Conservation (phyloP, 805 yeast genomes). For the Yarrowia sp. region DNA sequence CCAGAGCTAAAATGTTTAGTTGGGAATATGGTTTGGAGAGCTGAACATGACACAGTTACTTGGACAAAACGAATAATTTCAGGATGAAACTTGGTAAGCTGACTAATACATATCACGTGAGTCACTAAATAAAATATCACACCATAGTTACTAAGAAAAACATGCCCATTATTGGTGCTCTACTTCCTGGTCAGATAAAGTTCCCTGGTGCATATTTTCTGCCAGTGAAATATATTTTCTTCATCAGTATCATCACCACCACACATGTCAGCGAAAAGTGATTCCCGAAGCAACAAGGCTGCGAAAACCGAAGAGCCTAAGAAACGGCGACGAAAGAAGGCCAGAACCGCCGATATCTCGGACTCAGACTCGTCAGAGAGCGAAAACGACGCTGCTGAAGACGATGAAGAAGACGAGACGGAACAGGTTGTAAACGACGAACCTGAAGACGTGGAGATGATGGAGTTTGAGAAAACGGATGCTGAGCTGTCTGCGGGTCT, state of each 20-base stretch:
- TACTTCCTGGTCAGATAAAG: background rate
- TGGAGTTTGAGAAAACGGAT: conserved; percentile 31
- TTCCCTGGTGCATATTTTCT: background rate
- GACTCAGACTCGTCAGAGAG: conserved; percentile 30
- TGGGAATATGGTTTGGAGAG: too few relatives aligned
- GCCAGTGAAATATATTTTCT: background rate
- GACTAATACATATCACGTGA: too few relatives aligned
- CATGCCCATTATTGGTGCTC: background rate
- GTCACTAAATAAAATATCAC: too few relatives aligned
- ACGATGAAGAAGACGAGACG: background rate
- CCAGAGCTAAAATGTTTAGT: too few relatives aligned
- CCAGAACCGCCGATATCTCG: conserved; percentile 33
- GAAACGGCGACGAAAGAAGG: conserved; percentile 35
- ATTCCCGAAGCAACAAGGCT: conserved; percentile 16
- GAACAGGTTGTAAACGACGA: background rate
- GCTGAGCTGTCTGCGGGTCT: background rate
- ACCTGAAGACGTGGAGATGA: conserved; percentile 28
- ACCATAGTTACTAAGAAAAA: too few relatives aligned
- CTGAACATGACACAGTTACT: too few relatives aligned
- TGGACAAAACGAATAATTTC: too few relatives aligned
- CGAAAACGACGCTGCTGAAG: background rate
- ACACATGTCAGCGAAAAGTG: conserved; percentile 9
- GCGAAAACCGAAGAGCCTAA: background rate
- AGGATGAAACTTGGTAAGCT: too few relatives aligned
- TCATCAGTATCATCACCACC: background rate